Evolutionary conservation across 2,329 filamentous ascomycete genomes (phyloP).

Genomic region (Fusarium anthophilum): DNA sequence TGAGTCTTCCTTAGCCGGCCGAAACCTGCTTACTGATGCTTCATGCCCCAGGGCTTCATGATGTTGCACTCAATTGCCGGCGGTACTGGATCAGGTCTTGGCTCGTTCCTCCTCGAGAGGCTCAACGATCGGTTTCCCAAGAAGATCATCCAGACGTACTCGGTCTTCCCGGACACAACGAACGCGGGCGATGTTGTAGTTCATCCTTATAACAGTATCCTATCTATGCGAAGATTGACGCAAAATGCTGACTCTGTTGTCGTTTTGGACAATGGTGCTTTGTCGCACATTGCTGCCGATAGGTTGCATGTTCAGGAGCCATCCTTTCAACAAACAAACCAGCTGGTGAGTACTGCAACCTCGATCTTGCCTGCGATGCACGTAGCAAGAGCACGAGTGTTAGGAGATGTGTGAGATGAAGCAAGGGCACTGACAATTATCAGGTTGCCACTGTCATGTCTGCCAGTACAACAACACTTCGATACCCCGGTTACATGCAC

Average conservation of each 20-base stretch:
- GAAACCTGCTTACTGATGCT: background rate
- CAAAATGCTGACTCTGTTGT: conserved; percentile 98
- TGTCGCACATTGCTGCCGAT: conserved; percentile 94
- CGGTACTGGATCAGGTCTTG: conserved; percentile 94
- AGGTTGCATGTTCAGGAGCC: conserved; percentile 94
- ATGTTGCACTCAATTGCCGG: conserved; percentile 97
- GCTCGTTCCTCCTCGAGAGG: conserved; percentile 92
- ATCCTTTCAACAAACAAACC: conserved; percentile 97
- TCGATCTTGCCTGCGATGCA: background rate
- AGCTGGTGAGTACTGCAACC: conserved; percentile 68
- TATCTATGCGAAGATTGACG: conserved; percentile 89
- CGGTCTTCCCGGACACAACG: conserved; percentile 94
- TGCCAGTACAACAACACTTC: conserved; percentile 92
- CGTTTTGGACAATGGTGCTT: conserved; percentile 93
- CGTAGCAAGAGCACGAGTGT: background rate
- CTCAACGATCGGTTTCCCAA: conserved; percentile 98
- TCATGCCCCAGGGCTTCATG: conserved; percentile 82
- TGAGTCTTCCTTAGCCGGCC: conserved; percentile 2
- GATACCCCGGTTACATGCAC: conserved; percentile 99
- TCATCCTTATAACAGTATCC: conserved; percentile 96
- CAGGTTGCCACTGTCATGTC: conserved; percentile 97
- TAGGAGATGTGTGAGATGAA: background rate
- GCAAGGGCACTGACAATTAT: conserved; percentile 9
- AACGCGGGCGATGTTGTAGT: conserved; percentile 91
- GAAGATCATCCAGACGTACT: conserved; percentile 99